phyloP scores from a whole-genome alignment of 495 filamentous ascomycete genomes.

The Corynascus novoguineensis region DNA sequence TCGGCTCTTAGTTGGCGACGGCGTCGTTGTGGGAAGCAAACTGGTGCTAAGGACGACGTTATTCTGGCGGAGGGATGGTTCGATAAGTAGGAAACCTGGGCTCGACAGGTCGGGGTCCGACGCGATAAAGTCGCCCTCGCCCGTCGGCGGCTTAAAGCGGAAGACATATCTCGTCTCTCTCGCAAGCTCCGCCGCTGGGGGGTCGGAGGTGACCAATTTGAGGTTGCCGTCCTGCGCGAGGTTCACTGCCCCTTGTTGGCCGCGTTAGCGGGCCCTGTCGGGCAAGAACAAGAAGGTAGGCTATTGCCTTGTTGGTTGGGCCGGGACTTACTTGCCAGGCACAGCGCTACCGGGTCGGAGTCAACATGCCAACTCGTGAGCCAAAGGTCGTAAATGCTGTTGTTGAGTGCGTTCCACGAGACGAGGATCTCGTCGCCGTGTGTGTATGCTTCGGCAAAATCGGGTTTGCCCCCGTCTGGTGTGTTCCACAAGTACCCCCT shows the following conservation, averaged over 20 bases:
- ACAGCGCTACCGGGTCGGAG: conserved; percentile 10
- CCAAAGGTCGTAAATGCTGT: conserved; percentile 23
- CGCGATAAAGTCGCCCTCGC: neutral
- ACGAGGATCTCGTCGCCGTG: conserved; percentile 20
- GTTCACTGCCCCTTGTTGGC: conserved; percentile 16
- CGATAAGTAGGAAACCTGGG: conserved; percentile 13
- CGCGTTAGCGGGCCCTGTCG: neutral
- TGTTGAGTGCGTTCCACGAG: conserved; percentile 24
- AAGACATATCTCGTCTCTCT: conserved; percentile 13
- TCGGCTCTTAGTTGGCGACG: neutral
- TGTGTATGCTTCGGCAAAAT: conserved; percentile 15
- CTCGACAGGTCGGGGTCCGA: conserved; percentile 15
- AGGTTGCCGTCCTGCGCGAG: conserved; percentile 17
- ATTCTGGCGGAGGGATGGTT: neutral
- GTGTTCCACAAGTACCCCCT: conserved; percentile 18
- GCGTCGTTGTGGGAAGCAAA: neutral
- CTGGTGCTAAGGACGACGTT: neutral
- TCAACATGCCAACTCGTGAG: conserved; percentile 17
- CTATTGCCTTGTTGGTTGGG: neutral
- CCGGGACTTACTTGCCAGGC: conserved; percentile 14
- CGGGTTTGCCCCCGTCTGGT: conserved; percentile 12
- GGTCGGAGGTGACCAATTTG: conserved; percentile 11
- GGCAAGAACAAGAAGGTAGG: neutral
- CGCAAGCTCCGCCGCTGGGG: neutral
- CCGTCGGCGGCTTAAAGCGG: conserved; percentile 19